Percentiles rank a stretch among this genome's conserved stretches.
These are phyloP conservation scores for Phyllosticta citribraziliensis DNA, from an alignment of 2,329 filamentous ascomycete genomes.

Conservation along the genomic window DNA sequence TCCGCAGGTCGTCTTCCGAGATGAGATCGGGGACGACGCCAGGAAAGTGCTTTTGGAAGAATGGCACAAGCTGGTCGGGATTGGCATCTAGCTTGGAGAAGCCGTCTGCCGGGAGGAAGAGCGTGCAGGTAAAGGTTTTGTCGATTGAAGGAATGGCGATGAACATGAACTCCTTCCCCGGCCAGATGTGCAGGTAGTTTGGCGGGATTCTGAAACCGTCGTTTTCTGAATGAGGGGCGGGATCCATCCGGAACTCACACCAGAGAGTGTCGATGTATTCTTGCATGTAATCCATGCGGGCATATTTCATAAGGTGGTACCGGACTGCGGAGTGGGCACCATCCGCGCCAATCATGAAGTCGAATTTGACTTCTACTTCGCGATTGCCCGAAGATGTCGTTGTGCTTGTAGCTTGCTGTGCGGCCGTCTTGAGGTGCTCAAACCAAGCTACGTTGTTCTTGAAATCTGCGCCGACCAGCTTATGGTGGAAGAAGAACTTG, in stretches of 20 bases:
- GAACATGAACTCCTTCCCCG: constrained; percentile 90
- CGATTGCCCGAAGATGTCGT: constrained; percentile 21
- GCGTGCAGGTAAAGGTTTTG: constrained; percentile 86
- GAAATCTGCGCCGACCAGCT: constrained; percentile 85
- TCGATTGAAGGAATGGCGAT: constrained; percentile 89
- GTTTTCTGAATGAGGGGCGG: constrained; percentile 28
- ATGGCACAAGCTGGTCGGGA: constrained; percentile 50
- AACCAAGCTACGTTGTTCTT: constrained; percentile 75
- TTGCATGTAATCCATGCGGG: constrained; percentile 82
- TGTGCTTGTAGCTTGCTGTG: constrained; percentile 15
- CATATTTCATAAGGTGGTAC: constrained; percentile 93
- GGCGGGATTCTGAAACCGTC: constrained; percentile 71
- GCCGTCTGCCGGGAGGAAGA: constrained; percentile 69
- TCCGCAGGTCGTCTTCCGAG: constrained; percentile 53
- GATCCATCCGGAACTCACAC: constrained; percentile 85
- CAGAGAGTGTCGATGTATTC: constrained; percentile 94
- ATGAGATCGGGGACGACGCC: constrained; percentile 67
- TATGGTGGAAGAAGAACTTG: constrained; percentile 85
- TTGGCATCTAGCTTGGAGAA: constrained; percentile 59
- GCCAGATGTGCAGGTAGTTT: constrained; percentile 96
- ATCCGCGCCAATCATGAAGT: constrained; percentile 89
- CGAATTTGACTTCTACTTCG: constrained; percentile 79
- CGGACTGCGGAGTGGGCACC: constrained; percentile 87
- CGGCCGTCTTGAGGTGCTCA: constrained; percentile 40
- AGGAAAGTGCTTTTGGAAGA: constrained; percentile 78